These are phyloP conservation scores for Blumeria hordei DNA, from an alignment of 2,329 filamentous ascomycete genomes.

Conservation along the genomic window DNA sequence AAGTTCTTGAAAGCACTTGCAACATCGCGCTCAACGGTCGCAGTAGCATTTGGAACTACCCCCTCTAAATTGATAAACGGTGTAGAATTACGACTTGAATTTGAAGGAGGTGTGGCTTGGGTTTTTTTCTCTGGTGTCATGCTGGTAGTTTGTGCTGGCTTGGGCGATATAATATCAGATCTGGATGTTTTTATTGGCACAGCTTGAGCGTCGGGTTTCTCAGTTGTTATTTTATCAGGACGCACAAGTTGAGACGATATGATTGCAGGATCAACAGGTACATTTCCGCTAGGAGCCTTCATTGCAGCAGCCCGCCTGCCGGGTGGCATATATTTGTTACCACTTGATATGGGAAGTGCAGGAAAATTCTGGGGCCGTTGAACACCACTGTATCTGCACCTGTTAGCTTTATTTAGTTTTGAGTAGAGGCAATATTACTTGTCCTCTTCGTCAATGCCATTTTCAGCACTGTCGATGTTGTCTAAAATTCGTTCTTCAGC, in stretches of 20 bases:
- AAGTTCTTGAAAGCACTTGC: slow-evolving; percentile 39
- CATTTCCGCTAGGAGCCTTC: slow-evolving; percentile 49
- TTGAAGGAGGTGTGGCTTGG: slow-evolving; percentile 7
- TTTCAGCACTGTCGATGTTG: slow-evolving; percentile 35
- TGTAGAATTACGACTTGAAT: slow-evolving; percentile 16
- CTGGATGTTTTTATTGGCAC: slow-evolving; percentile 7
- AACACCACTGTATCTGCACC: slow-evolving; percentile 65
- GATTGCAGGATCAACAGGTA: slow-evolving; percentile 67
- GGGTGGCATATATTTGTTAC: slow-evolving; percentile 70
- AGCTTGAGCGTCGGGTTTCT: slow-evolving; percentile 13
- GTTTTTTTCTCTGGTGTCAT: slow-evolving; percentile 11
- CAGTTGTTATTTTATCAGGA: slow-evolving; percentile 16
- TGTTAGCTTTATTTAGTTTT: slow-evolving; percentile 3
- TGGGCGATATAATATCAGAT: slow-evolving; percentile 11
- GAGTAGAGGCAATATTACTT: not conserved
- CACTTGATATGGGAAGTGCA: slow-evolving; percentile 24
- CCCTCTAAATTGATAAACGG: slow-evolving; percentile 13
- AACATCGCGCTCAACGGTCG: slow-evolving; percentile 36
- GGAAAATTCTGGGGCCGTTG: slow-evolving; percentile 48
- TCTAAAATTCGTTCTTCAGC: slow-evolving; percentile 70
- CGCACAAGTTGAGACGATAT: slow-evolving; percentile 59
- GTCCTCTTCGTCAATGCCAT: slow-evolving; percentile 66
- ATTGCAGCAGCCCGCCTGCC: slow-evolving; percentile 58
- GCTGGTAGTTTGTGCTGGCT: slow-evolving; percentile 10
- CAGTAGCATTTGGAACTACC: slow-evolving; percentile 26